These are phyloP conservation scores for Saccharomyces mikatae DNA, from an alignment of 805 yeast species.

Conservation along the genomic window DNA sequence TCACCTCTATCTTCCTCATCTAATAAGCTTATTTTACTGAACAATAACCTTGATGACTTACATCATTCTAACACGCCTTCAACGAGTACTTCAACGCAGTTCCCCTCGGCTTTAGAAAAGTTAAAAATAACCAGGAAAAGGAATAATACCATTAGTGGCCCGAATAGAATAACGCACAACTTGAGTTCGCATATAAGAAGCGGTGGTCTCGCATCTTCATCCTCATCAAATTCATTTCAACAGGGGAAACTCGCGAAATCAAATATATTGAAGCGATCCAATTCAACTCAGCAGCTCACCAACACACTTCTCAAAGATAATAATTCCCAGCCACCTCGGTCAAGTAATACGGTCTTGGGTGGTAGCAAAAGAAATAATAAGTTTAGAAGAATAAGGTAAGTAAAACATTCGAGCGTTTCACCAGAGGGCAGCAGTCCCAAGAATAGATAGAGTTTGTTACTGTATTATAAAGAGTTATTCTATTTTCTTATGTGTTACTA, in stretches of 20 bases:
- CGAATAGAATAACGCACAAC: slow-evolving; percentile 13
- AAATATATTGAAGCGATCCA: background rate
- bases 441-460: background rate
- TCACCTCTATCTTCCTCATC: background rate
- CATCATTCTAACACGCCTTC: background rate
- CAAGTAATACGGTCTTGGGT: background rate
- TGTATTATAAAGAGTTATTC: background rate
- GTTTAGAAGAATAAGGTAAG: slow-evolving; percentile 5
- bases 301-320: slow-evolving; percentile 6
- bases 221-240: background rate
- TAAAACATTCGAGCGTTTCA: background rate
- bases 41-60: background rate
- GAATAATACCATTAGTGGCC: slow-evolving; percentile 14
- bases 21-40: background rate
- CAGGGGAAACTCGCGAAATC: background rate
- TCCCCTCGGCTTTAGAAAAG: slow-evolving; percentile 22
- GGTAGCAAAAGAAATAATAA: slow-evolving; percentile 3
- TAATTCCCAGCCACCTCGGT: slow-evolving; percentile 1
- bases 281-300: background rate
- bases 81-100: slow-evolving; percentile 2
- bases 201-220: slow-evolving; percentile 5
- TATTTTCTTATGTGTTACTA: background rate
- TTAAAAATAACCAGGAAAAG: slow-evolving; percentile 17
- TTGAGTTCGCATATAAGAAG: slow-evolving; percentile 17
- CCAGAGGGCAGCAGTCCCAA: background rate